These are phyloP conservation scores for Neurospora tetrasperma DNA, from an alignment of 495 filamentous ascomycete genomes.

Conservation along the genomic window DNA sequence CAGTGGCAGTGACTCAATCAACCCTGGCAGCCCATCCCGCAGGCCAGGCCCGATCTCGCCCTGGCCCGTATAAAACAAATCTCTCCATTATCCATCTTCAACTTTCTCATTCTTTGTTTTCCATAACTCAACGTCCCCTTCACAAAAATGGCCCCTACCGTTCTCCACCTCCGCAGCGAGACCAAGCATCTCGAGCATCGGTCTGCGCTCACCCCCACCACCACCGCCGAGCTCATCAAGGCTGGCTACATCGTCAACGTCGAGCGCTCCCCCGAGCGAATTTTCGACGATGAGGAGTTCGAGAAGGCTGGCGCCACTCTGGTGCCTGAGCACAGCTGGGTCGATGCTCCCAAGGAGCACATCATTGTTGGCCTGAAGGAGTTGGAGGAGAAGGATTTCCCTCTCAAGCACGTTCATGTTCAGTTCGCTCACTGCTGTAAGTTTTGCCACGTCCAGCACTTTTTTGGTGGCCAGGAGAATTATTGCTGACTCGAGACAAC, in stretches of 20 bases:
- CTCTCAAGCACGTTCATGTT: constrained; percentile 77
- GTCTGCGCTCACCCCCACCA: constrained; percentile 47
- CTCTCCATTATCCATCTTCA: background rate
- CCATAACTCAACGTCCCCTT: background rate
- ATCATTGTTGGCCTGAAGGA: constrained; percentile 93
- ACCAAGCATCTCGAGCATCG: constrained; percentile 50
- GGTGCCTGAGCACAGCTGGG: constrained; percentile 78
- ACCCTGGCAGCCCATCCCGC: background rate
- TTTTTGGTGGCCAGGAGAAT: background rate
- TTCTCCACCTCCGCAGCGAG: constrained; percentile 37
- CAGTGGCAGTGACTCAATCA: background rate
- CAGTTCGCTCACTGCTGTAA: constrained; percentile 58
- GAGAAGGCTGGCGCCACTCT: constrained; percentile 57
- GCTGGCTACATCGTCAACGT: constrained; percentile 78
- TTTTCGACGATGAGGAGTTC: constrained; percentile 69
- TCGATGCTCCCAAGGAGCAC: constrained; percentile 59
- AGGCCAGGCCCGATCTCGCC: background rate
- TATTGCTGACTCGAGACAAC: constrained; percentile 14
- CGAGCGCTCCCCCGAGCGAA: constrained; percentile 68
- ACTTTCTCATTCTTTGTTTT: background rate
- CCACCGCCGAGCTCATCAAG: constrained; percentile 66
- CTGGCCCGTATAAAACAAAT: background rate
- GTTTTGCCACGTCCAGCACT: constrained; percentile 20
- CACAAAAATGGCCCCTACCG: constrained; percentile 27
- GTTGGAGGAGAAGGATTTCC: constrained; percentile 78